Base-by-base conservation (phyloP, 257 asterid species). In the Gentiana dahurica region DNA sequence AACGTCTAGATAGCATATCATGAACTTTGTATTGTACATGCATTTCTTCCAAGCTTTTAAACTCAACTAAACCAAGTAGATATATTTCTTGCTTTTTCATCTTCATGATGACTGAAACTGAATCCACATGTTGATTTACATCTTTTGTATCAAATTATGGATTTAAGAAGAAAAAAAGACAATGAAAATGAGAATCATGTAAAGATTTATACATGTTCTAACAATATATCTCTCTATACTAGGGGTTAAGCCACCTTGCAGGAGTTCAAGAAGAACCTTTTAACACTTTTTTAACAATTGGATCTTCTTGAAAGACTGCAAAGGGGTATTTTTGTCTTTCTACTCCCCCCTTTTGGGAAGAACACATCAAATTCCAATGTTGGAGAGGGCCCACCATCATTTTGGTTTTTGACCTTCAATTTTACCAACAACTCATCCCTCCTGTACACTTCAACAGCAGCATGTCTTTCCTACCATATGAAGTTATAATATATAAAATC, bases 231-330 rank as follows among this genome's bases (percentile, higher is more conserved):
- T 56, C 51, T 44, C 53, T 62, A 36, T 58, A 60, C 9, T 50
- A 58, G 12, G 24, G 50, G 53, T 51, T 15, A 38, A 37, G 48
- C 65, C 61, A 24, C 55, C 47, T 62, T 74, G 87, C 93, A 80
- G 69, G 71, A 57, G 77, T 64, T 77, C 88, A 81, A 86, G 80
- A 77, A 79, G 86, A 85, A 79, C 80, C 81, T 54, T 51, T 63
- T 61, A 56, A 63, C 75, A 0, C 24, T 24, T 24, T 24, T 24
- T 65, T 68, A 74, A 77, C 89, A 74, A 75, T 68, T 79, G 78
- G 80, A 64, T 79, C 73, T 79, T 76, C 82, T 81, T 78, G 82
- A 82, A 73, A 70, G 79, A 70, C 80, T 74, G 89, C 87, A 79
- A 54, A 51, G 55, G 38, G 68, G 67, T 53, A 34, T 37, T 65